Percentiles rank a stretch among this genome's conserved stretches.
Conservation (phyloP, 345 rosid species). For the Melaleuca alternifolia region DNA sequence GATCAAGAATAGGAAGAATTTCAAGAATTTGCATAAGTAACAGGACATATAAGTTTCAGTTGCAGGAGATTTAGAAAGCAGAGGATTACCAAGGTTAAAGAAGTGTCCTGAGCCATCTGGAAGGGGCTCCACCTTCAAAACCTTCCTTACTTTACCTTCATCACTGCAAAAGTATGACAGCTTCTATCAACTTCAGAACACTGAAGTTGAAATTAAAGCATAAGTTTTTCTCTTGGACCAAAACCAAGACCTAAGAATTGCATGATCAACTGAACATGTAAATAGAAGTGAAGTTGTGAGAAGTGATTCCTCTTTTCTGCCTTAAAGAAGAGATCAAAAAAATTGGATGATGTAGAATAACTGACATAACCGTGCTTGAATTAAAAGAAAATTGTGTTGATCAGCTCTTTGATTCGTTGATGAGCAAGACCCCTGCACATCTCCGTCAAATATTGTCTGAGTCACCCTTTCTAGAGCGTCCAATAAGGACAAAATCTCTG, state of each 20-base stretch:
- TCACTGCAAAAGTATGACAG: constrained; percentile 36
- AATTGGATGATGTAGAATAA: background rate
- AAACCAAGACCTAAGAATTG: background rate
- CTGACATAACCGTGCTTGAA: background rate
- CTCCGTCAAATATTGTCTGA: background rate
- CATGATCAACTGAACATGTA: background rate
- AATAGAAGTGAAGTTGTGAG: background rate
- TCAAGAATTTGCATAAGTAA: background rate
- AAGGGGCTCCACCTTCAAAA: constrained; percentile 87
- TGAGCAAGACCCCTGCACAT: background rate
- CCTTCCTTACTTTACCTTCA: constrained; percentile 88
- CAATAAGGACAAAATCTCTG: background rate
- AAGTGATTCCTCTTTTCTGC: background rate
- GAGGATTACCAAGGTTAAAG: constrained; percentile 75
- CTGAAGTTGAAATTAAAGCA: background rate
- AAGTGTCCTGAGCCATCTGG: constrained; percentile 95
- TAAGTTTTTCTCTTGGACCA: background rate
- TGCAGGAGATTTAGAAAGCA: background rate
- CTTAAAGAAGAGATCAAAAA: background rate
- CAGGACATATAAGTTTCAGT: background rate
- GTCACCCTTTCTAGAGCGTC: background rate
- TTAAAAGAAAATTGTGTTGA: background rate
- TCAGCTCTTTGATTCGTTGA: background rate
- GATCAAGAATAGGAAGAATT: background rate
- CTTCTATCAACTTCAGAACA: background rate